Conservation (phyloP, 352 stramenopile genomes). For the Globisporangium nunn region DNA sequence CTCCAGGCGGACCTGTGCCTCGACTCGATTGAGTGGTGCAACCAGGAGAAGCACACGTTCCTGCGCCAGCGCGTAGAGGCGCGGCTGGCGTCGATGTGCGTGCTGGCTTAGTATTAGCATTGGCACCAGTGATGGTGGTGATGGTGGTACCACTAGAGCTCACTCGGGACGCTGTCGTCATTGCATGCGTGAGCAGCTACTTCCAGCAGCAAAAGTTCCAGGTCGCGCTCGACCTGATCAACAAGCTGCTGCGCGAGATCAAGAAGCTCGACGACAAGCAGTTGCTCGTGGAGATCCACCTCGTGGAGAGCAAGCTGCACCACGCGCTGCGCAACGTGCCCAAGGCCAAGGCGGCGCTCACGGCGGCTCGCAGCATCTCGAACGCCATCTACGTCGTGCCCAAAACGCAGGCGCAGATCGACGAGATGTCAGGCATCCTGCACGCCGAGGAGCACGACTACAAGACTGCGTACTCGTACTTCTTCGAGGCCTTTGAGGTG, state of each 20-base stretch:
- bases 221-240: slow-evolving; percentile 91
- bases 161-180: too few species aligned
- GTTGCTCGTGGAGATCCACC: slow-evolving; percentile 97
- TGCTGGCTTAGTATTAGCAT: not conserved
- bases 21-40: slow-evolving; percentile 94
- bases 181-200: slow-evolving; percentile 31
- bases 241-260: slow-evolving; percentile 92
- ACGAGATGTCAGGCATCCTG: slow-evolving; percentile 96
- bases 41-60: slow-evolving; percentile 94
- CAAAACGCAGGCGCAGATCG: slow-evolving; percentile 91
- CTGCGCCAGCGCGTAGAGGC: slow-evolving; percentile 96
- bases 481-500: slow-evolving; percentile 96
- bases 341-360: slow-evolving; percentile 95
- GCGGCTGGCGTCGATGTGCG: slow-evolving; percentile 87
- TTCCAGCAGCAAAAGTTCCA: slow-evolving; percentile 90
- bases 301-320: slow-evolving; percentile 97
- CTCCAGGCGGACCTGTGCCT: slow-evolving; percentile 91
- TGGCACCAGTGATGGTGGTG: not conserved
- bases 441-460: slow-evolving; percentile 98
- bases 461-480: slow-evolving; percentile 99
- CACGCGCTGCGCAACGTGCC: slow-evolving; percentile 96
- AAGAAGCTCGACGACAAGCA: slow-evolving; percentile 99
- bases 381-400: slow-evolving; percentile 98
- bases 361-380: slow-evolving; percentile 93
- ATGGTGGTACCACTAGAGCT: too few species aligned